Evolutionary conservation across 805 yeast species (phyloP), one percentile per base, ranked within the genome.

Genomic region (Suhomyces tanzawaensis): DNA sequence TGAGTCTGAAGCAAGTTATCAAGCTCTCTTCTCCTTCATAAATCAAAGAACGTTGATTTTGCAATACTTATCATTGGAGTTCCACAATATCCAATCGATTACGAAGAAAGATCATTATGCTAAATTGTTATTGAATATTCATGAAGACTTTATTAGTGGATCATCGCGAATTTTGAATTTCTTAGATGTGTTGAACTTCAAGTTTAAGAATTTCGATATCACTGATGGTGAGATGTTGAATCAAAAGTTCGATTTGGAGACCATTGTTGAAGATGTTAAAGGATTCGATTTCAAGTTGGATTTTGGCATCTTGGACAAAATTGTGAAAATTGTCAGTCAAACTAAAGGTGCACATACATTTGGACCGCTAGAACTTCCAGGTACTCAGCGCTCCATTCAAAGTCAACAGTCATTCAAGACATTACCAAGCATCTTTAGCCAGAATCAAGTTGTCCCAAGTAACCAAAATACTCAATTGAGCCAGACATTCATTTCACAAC

Each of bases 91-190:
- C 11, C 66, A 74, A 6, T 67, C 82, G 6, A 50, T 79, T 26
- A 62, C 83, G 19, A 62, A 79, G 47, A 69, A 76, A 40, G 64
- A 73, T 29, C 61, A 66, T 17, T 82, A 83, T 46, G 65, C 81
- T 18, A 66, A 72, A 4, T 50, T 69, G 3, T 62, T 89, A 15
- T 77, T 82, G 29, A 72, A 73, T 43, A 29, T 19, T n/a, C 69
- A 69, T 8, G 61, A 67, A 26, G 73, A 74, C 13, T 71, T 68
- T 42, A 64, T 76, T 18, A 62, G 74, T 40, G 85, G 83, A 1
- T 73, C 88, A 0, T 82, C 91, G 0, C 81, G 77, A 43, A 64
- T 86, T 1, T 66, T 88, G 39, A 75, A 81, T 23, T 80, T 84
- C 42, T 66, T 90, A 49, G 95, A 87, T 58, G 66, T 82, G 4